Evolutionary conservation across 345 rosid species (phyloP).

Genomic region (Citropsis articulata): DNA sequence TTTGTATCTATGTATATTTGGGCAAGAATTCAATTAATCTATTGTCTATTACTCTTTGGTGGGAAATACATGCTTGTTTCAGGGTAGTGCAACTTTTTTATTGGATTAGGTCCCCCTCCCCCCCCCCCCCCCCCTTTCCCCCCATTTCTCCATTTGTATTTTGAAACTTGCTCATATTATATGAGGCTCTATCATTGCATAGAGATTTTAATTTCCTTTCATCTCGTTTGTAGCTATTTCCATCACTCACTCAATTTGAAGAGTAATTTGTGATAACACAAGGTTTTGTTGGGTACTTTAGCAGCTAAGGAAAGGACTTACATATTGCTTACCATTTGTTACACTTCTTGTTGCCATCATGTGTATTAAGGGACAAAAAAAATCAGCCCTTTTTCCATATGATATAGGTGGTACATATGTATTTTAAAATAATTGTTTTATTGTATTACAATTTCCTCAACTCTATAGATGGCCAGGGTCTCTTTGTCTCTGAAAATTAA

Average conservation of each 20-base stretch:
- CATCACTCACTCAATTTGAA: not conserved
- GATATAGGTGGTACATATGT: not conserved
- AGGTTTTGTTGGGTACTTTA: not conserved
- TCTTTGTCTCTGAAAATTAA: not conserved
- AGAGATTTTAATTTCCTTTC: not conserved
- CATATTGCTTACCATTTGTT: not conserved
- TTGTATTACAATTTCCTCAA: not conserved
- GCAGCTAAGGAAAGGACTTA: not conserved
- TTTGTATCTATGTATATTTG: constrained; percentile 1
- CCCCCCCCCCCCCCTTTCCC: not conserved
- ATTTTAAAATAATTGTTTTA: not conserved
- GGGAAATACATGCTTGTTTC: not conserved
- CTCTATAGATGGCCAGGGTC: no score
- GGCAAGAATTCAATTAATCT: not conserved
- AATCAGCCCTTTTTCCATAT: not conserved
- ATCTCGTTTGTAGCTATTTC: not conserved
- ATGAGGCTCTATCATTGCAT: not conserved
- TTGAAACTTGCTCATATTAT: not conserved
- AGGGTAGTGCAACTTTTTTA: not conserved
- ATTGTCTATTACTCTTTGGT: constrained; percentile 7
- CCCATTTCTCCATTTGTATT: not conserved
- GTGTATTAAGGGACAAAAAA: not conserved
- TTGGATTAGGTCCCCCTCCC: not conserved
- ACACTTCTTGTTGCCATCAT: not conserved
- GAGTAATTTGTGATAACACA: not conserved